These are phyloP conservation scores for Digitaria exilis DNA, from an alignment of 202 grass and related monocot species.

Conservation along the genomic window DNA sequence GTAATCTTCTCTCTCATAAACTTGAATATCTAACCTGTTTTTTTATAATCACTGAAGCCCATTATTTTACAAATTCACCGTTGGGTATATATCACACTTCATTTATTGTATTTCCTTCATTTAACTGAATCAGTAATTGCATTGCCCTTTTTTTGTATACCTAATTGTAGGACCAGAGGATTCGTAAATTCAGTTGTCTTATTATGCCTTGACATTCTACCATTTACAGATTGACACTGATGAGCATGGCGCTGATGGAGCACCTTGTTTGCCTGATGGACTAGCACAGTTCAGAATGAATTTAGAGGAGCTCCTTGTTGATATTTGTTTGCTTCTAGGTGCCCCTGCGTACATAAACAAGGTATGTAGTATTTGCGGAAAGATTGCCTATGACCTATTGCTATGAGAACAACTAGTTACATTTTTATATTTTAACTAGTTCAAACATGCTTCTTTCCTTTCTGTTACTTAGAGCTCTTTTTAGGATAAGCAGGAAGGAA, in stretches of 20 bases:
- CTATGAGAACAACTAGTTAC: neutral
- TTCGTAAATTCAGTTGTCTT: constrained; percentile 9
- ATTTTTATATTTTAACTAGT: constrained; percentile 15
- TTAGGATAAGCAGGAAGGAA: neutral
- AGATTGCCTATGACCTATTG: constrained; percentile 20
- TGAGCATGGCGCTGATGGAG: constrained; percentile 49
- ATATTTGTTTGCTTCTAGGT: constrained; percentile 92
- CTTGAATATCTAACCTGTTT: constrained; percentile 1
- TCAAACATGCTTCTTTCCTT: neutral
- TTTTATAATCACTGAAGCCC: neutral
- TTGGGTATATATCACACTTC: constrained; percentile 32
- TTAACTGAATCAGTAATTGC: neutral
- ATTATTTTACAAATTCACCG: constrained; percentile 13
- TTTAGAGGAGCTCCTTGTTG: constrained; percentile 90
- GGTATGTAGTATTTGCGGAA: constrained; percentile 43
- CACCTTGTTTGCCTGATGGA: constrained; percentile 66
- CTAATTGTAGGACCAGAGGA: neutral
- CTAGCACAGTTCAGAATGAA: constrained; percentile 82
- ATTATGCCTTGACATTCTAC: constrained; percentile 35
- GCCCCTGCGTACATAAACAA: constrained; percentile 70
- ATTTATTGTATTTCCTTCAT: too few relatives aligned
- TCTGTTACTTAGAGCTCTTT: constrained; percentile 1
- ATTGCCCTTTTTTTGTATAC: constrained; percentile 18
- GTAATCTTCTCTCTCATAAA: constrained; percentile 21
- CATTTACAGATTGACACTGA: constrained; percentile 54